Evolutionary conservation across 2,329 filamentous ascomycete genomes (phyloP).

Genomic region (Cryphonectria japonica): DNA sequence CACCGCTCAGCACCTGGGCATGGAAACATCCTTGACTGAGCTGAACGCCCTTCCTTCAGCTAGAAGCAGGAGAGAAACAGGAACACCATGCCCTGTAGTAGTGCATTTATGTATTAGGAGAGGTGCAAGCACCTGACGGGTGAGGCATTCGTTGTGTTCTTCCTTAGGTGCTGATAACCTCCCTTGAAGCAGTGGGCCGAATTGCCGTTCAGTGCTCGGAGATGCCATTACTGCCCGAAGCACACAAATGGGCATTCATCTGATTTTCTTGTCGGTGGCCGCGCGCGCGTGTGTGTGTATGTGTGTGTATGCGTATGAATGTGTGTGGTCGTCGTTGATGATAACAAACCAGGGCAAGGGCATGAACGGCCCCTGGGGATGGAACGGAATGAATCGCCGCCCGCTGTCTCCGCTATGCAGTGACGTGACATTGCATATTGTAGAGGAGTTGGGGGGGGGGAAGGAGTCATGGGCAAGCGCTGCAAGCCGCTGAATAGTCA

Average conservation of each 20-base stretch:
- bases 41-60: not conserved
- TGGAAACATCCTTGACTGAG: not conserved
- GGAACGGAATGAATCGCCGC: not conserved
- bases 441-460: not conserved
- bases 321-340: not conserved
- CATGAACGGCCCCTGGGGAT: not conserved
- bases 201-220: not conserved
- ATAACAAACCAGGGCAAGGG: slow-evolving; percentile 1
- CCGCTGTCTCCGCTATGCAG: slow-evolving; percentile 1
- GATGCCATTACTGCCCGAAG: not conserved
- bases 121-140: not conserved
- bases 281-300: not conserved
- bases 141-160: not conserved
- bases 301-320: not conserved
- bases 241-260: not conserved
- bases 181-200: not conserved
- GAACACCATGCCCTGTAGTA: not conserved
- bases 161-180: not conserved
- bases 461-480: not conserved
- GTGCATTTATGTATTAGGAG: not conserved
- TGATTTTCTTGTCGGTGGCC: not conserved
- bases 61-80: too few relatives aligned
- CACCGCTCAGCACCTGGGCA: not conserved
- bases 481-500: slow-evolving; percentile 5
- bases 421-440: slow-evolving; percentile 11